Evolutionary conservation across 1,284 basidiomycete genomes (phyloP).

Genomic region (Spongispora temasekensis): DNA sequence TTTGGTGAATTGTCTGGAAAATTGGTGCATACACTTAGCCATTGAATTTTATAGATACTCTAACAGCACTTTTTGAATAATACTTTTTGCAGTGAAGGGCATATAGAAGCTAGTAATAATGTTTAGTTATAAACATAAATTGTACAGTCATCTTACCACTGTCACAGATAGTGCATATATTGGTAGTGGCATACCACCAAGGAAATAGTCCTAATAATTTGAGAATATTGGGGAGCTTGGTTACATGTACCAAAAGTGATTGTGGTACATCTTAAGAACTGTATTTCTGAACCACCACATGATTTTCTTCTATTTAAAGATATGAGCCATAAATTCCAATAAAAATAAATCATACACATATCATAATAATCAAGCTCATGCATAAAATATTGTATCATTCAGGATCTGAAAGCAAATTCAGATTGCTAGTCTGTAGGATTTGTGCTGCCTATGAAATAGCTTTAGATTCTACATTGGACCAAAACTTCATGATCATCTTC

Average conservation of each 20-base stretch:
- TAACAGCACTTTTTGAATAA: not conserved
- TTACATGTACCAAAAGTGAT: not conserved
- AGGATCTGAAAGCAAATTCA: not conserved
- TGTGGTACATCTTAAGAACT: not conserved
- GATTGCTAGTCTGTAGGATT: not conserved
- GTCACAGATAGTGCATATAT: not conserved
- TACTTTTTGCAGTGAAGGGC: not conserved
- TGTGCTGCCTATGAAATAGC: not conserved
- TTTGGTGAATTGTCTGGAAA: not conserved
- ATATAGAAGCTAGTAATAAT: not conserved
- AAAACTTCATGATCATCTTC: not conserved
- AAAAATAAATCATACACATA: not conserved
- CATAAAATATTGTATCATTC: not conserved
- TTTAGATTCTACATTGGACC: not conserved
- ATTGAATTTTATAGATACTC: not conserved
- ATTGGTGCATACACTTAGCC: not conserved
- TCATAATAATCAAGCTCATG: not conserved
- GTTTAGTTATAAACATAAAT: not conserved
- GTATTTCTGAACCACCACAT: not conserved
- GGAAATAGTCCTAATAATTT: not conserved
- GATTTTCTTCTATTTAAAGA: not conserved
- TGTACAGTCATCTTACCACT: not conserved
- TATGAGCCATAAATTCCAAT: not conserved
- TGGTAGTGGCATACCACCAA: not conserved
- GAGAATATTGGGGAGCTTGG: not conserved